phyloP scores from a whole-genome alignment of 1,284 basidiomycete genomes.

The Sporisorium reilianum region DNA sequence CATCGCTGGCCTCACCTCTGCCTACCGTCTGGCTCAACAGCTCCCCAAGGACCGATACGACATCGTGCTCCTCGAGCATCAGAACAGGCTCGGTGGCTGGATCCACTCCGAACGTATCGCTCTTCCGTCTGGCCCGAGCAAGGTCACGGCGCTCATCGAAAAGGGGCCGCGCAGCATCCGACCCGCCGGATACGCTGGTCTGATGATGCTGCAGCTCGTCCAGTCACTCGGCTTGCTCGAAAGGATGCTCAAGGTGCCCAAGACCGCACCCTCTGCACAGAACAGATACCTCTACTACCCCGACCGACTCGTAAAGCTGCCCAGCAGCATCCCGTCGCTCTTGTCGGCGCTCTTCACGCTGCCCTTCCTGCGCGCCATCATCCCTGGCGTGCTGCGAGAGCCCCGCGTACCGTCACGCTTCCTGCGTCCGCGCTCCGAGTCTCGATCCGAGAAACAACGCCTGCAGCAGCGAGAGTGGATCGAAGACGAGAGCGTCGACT shows the following conservation, averaged over 20 bases:
- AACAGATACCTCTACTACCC: slow-evolving; percentile 80
- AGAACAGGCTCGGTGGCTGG: slow-evolving; percentile 83
- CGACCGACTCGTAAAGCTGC: slow-evolving; percentile 72
- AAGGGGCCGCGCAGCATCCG: slow-evolving; percentile 64
- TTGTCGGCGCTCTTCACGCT: slow-evolving; percentile 56
- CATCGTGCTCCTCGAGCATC: slow-evolving; percentile 80
- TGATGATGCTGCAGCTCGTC: slow-evolving; percentile 79
- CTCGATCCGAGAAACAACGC: slow-evolving; percentile 63
- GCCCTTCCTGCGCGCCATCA: slow-evolving; percentile 53
- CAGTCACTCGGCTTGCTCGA: slow-evolving; percentile 77
- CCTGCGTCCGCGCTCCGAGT: slow-evolving; percentile 69
- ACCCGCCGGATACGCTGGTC: slow-evolving; percentile 57
- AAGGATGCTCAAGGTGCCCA: slow-evolving; percentile 77
- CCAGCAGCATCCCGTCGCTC: slow-evolving; percentile 72
- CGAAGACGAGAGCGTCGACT: slow-evolving; percentile 83
- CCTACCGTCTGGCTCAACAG: slow-evolving; percentile 79
- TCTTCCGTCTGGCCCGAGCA: slow-evolving; percentile 16
- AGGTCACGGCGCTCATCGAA: slow-evolving; percentile 55
- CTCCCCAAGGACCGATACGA: slow-evolving; percentile 73
- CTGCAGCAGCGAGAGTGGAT: slow-evolving; percentile 33
- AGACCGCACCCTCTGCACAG: slow-evolving; percentile 78
- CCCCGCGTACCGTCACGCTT: slow-evolving; percentile 70
- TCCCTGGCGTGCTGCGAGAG: slow-evolving; percentile 72
- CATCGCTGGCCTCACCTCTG: slow-evolving; percentile 82
- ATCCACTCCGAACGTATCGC: slow-evolving; percentile 77